A percentile compares a stretch with the other conserved stretches of the same genome.
Evolutionary conservation across 1,139 yeast genomes (phyloP).

Genomic region (Protomyces gravidus): DNA sequence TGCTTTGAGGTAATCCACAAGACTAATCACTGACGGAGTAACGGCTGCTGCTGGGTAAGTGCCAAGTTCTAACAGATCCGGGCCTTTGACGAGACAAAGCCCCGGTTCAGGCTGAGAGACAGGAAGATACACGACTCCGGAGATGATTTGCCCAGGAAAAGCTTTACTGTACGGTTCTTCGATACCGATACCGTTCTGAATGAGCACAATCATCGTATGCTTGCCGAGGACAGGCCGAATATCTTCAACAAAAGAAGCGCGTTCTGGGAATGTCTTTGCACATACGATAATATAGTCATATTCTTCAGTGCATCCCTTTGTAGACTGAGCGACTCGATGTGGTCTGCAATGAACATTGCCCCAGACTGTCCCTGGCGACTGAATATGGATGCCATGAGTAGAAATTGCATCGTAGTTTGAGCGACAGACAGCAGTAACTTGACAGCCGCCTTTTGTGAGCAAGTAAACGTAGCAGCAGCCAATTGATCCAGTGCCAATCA

Average conservation of each 20-base stretch:
- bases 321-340: conserved; percentile 43
- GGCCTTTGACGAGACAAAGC: conserved; percentile 48
- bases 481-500: conserved; percentile 69
- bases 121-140: conserved; percentile 67
- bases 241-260: conserved; percentile 53
- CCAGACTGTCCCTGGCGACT: conserved; percentile 59
- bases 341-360: conserved; percentile 29
- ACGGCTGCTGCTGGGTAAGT: conserved; percentile 42
- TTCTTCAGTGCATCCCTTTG: conserved; percentile 41
- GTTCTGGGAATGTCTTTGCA: conserved; percentile 69
- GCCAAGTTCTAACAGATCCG: conserved; percentile 56
- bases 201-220: conserved; percentile 53
- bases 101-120: conserved; percentile 54
- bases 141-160: conserved; percentile 56
- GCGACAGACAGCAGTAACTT: conserved; percentile 56
- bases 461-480: conserved; percentile 50
- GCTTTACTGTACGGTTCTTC: conserved; percentile 55
- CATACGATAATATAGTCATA: conserved; percentile 63
- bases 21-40: conserved; percentile 18
- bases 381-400: conserved; percentile 55
- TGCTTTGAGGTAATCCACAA: conserved; percentile 7
- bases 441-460: conserved; percentile 43
- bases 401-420: conserved; percentile 58
- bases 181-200: conserved; percentile 72
- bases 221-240: conserved; percentile 52